These are phyloP conservation scores for Trichoderma sp. DNA, from an alignment of 2,329 filamentous ascomycete genomes.

Conservation along the genomic window DNA sequence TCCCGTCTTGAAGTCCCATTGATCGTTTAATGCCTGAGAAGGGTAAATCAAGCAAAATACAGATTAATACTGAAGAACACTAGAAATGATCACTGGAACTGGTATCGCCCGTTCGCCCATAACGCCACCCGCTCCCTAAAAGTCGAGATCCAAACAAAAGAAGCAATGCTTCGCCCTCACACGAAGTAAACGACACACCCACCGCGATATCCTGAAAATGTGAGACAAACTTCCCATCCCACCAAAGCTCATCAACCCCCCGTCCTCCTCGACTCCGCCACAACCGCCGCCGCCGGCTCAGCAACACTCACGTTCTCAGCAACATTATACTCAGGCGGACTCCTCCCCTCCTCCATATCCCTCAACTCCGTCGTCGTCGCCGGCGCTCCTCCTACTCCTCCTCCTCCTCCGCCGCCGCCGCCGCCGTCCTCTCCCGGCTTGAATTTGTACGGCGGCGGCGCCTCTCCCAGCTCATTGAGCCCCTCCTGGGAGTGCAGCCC, in stretches of 20 bases:
- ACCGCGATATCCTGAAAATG: neutral
- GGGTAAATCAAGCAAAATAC: neutral
- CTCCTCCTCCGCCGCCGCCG: neutral
- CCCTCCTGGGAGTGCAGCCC: constrained; percentile 51
- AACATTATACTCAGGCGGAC: constrained; percentile 37
- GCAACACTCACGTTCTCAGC: constrained; percentile 1
- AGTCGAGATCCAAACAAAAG: neutral
- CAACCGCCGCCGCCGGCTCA: constrained; percentile 35
- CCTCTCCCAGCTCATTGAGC: constrained; percentile 64
- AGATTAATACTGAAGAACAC: too few relatives aligned
- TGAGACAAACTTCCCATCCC: too few relatives aligned
- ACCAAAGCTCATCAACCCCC: neutral
- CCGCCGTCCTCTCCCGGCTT: constrained; percentile 35
- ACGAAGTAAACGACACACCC: neutral
- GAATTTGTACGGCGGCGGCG: constrained; percentile 62
- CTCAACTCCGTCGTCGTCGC: constrained; percentile 31
- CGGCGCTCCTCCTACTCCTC: neutral
- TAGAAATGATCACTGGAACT: neutral
- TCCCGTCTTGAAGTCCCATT: neutral
- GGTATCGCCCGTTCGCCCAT: neutral
- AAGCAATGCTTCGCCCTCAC: too few relatives aligned
- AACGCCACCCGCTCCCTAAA: neutral
- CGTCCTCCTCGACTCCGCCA: constrained; percentile 29
- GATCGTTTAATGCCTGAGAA: neutral
- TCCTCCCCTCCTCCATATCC: constrained; percentile 36